Conservation (phyloP, 2,329 filamentous ascomycete species). For the Colletotrichum lentis region DNA sequence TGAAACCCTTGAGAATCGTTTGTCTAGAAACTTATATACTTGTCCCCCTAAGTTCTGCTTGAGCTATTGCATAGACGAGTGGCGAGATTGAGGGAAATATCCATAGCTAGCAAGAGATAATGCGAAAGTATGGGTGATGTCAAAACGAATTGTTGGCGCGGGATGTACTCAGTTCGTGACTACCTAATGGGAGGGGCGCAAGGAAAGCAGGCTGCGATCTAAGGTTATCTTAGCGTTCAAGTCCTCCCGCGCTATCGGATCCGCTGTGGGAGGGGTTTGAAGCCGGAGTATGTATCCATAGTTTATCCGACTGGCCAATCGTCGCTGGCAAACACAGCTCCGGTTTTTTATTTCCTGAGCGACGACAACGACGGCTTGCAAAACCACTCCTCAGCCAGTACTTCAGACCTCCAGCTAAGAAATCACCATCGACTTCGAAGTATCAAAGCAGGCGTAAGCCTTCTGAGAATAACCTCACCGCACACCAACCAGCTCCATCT, state of each 20-base stretch:
- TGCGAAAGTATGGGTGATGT: no score
- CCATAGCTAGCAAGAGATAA: no score
- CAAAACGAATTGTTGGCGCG: no score
- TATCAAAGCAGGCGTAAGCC: not conserved
- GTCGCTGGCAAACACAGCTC: not conserved
- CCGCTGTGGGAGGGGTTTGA: not conserved
- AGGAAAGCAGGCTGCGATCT: no score
- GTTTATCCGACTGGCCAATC: constrained; percentile 1
- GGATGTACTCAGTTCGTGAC: no score
- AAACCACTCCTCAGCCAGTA: not conserved
- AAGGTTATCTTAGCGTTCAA: constrained; percentile 23
- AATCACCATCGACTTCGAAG: not conserved
- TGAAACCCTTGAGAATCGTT: no score
- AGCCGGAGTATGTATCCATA: not conserved
- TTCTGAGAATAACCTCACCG: no score
- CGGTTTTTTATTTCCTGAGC: not conserved
- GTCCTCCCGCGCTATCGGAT: not conserved
- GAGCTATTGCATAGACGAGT: no score
- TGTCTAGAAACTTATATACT: no score
- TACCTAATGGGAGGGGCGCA: not conserved
- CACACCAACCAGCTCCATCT: not conserved
- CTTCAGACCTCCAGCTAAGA: not conserved
- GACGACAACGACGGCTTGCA: not conserved
- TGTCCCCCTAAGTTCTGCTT: no score
- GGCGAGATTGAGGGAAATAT: no score